Evolutionary conservation across 2,329 filamentous ascomycete species (phyloP), one percentile per base, ranked within the genome.

Genomic region (Intubia oerlemansii): DNA sequence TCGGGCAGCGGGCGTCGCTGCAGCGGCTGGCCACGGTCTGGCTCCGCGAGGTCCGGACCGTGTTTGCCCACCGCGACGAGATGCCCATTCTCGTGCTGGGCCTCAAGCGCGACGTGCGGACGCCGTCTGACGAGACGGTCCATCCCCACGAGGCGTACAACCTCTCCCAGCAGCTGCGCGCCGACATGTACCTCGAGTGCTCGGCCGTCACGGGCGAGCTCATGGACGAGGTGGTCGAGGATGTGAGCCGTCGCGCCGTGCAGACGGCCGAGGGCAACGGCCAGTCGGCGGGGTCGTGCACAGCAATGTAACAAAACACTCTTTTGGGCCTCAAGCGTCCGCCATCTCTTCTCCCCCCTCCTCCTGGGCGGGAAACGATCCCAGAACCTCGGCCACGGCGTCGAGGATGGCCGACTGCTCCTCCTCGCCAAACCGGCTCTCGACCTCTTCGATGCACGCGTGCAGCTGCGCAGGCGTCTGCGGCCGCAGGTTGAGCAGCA

Each of bases 401-500:
- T 49, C 46, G 33, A 74, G 51, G 27, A 77, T 65, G 33, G 59
- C 55, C 33, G 57, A 48, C 38, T 72, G 67, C 45, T 71, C 53
- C 25, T 68, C 60, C 13, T 62, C 59, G 25, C 46, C 53, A 42
- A 73, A 71, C 7, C 72, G 59, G 20, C 57, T 53, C 32, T 62
- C 56, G 53, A 73, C 63, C 37, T 77, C 68, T 46, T 78, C 69
- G 19, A 78, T 53, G 28, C 74, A 54, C 11, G 63, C 63, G 41
- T 70, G 70, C 38, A 78, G 52, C 25, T 61, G 57, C 4, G 61
- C 59, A 17, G 58, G 52, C 17, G 56, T 62, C 14, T 56, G 54
- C 0, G 72, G 72, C 9, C 71, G 59, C 24, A 73, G 49, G 43
- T 78, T 77, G 39, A 76, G 45, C 27, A 77, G 62, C 64, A 74